Percentiles rank a stretch among this genome's conserved stretches.
phyloP scores from a whole-genome alignment of 2,329 filamentous ascomycete species.

The Ascochyta pisi region DNA sequence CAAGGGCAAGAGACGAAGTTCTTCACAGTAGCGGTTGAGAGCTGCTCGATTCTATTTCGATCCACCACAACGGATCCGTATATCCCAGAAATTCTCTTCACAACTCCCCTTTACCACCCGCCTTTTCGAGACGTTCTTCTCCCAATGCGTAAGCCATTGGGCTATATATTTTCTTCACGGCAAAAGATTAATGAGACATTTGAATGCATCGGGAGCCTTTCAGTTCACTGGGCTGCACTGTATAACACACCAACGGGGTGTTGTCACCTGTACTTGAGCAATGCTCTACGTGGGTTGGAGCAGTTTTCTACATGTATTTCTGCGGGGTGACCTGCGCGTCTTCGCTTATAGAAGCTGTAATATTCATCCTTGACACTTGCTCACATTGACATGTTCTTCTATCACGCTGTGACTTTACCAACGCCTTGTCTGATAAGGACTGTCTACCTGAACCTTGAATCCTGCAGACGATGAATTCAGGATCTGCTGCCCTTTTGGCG shows the following conservation, averaged over 20 bases:
- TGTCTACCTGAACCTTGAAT: neutral
- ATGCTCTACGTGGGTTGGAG: neutral
- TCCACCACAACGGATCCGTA: neutral
- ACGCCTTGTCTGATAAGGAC: neutral
- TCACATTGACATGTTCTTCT: neutral
- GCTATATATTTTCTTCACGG: neutral
- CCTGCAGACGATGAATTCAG: too few species aligned
- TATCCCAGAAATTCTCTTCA: neutral
- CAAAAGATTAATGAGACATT: neutral
- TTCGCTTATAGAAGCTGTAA: slow-evolving; percentile 11
- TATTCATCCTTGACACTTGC: neutral
- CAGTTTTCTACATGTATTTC: neutral
- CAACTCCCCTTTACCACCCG: neutral
- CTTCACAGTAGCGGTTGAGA: slow-evolving; percentile 5
- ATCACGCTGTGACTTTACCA: neutral
- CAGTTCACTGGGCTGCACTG: neutral
- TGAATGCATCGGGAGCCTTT: neutral
- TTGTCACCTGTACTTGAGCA: slow-evolving; percentile 2
- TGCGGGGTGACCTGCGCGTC: neutral
- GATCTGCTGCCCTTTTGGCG: neutral
- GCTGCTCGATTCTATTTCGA: neutral
- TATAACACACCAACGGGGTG: slow-evolving; percentile 1
- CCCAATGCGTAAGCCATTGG: neutral
- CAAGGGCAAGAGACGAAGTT: slow-evolving; percentile 6
- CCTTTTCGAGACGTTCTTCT: neutral